Conservation (phyloP, 371 early-diverging fungal genomes). For the Zychaea mexicana region DNA sequence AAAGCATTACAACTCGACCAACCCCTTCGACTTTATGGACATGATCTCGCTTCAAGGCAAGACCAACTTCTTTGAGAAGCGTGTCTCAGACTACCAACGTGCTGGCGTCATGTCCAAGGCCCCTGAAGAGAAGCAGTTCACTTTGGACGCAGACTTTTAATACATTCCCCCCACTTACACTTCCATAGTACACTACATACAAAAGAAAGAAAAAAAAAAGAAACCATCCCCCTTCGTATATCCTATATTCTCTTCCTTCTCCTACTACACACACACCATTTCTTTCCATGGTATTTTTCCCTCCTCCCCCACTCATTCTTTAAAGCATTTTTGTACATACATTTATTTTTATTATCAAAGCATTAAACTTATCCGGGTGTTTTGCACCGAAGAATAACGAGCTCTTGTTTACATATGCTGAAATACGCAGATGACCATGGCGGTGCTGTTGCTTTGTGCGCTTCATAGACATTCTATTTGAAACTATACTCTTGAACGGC, state of each 20-base stretch:
- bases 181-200: no score
- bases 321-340: neutral
- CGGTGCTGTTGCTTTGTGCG: no score
- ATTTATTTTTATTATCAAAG: neutral
- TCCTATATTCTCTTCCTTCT: conserved; percentile 2
- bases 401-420: no score
- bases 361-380: neutral
- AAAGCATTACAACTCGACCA: conserved; percentile 90
- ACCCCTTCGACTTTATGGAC: conserved; percentile 99
- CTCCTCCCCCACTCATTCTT: neutral
- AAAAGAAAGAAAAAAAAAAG: no score
- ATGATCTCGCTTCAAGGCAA: conserved; percentile 99
- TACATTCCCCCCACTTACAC: neutral
- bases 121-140: conserved; percentile 73
- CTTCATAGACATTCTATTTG: no score
- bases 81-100: conserved; percentile 99
- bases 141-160: conserved; percentile 86
- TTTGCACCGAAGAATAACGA: no score
- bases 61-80: conserved; percentile 99
- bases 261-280: no score
- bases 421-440: no score
- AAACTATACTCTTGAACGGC: neutral
- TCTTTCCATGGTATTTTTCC: neutral
- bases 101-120: conserved; percentile 91
- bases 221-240: neutral